Percentiles rank a stretch among this genome's conserved stretches.
Conservation (phyloP, 1,284 basidiomycete genomes). For the Leccinum fallax region DNA sequence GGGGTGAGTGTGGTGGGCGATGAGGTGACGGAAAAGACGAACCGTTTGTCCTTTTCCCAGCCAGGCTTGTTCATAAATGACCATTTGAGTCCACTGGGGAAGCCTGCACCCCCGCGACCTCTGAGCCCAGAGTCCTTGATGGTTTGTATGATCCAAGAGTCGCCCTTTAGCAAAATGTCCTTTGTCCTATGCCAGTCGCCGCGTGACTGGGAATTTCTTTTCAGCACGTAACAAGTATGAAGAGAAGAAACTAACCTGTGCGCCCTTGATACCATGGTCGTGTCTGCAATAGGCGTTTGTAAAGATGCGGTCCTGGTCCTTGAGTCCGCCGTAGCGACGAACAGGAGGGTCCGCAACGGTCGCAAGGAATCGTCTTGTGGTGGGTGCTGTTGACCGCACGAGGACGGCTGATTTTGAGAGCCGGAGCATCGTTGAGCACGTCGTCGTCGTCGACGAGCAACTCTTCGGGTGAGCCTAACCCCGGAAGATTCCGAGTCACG, state of each 20-base stretch:
- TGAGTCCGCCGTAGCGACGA: conserved; percentile 85
- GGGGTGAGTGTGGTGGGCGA: conserved; percentile 4
- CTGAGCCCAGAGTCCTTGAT: conserved; percentile 97
- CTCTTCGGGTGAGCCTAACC: not conserved
- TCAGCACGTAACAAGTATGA: not conserved
- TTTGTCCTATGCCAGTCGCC: conserved; percentile 99
- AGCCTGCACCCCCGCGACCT: conserved; percentile 96
- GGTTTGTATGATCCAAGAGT: conserved; percentile 96
- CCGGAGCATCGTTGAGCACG: conserved; percentile 27
- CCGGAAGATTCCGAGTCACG: conserved; percentile 26
- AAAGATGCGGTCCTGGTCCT: conserved; percentile 93
- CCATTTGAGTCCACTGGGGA: conserved; percentile 98
- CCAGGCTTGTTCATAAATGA: conserved; percentile 99
- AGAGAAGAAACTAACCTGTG: conserved; percentile 53
- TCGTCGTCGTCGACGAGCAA: conserved; percentile 17
- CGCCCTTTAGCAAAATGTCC: conserved; percentile 93
- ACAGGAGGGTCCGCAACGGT: conserved; percentile 84
- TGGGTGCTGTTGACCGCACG: conserved; percentile 18
- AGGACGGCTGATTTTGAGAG: conserved; percentile 30
- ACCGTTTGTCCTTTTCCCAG: conserved; percentile 95
- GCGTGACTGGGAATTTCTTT: conserved; percentile 58
- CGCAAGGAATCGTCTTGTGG: conserved; percentile 56
- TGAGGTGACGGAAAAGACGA: conserved; percentile 19
- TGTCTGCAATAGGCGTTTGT: conserved; percentile 85
- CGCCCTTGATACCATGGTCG: conserved; percentile 90